phyloP scores from a whole-genome alignment of 176 grass and related monocot genomes.

The Calamus simplicifolius region DNA sequence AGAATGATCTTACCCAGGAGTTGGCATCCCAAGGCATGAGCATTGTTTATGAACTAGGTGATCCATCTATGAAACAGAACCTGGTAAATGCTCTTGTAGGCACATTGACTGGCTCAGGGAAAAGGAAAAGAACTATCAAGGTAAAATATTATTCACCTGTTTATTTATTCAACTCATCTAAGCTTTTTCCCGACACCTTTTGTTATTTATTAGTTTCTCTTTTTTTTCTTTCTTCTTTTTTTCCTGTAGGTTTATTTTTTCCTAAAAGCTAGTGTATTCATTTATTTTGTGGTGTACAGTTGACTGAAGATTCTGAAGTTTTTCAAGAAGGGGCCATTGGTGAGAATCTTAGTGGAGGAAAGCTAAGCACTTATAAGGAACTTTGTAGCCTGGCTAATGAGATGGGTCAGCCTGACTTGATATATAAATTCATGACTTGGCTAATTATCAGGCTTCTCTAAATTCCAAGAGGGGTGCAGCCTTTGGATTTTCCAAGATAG shows the following conservation, averaged over 20 bases:
- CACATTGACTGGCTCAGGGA: slow-evolving; percentile 77
- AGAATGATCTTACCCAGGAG: slow-evolving; percentile 97
- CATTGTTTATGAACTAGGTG: slow-evolving; percentile 95
- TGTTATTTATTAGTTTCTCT: slow-evolving; percentile 14
- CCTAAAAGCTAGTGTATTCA: background rate
- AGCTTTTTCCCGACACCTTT: too few relatives aligned
- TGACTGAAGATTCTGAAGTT: slow-evolving; percentile 97
- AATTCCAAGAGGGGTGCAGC: slow-evolving; percentile 97
- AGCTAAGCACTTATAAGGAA: slow-evolving; percentile 93
- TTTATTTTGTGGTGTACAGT: slow-evolving; percentile 28
- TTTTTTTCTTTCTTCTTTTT: slow-evolving; percentile 13
- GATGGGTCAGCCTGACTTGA: slow-evolving; percentile 95
- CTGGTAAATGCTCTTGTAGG: slow-evolving; percentile 85
- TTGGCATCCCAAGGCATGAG: slow-evolving; percentile 99
- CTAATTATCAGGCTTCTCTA: slow-evolving; percentile 92
- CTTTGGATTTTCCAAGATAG: slow-evolving; percentile 99
- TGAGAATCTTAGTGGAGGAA: slow-evolving; percentile 68
- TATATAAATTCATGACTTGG: slow-evolving; percentile 99
- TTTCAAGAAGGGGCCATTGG: slow-evolving; percentile 95
- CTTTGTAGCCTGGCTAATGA: slow-evolving; percentile 90
- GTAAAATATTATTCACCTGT: slow-evolving; percentile 21
- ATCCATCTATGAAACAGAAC: slow-evolving; percentile 82
- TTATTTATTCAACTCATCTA: too few relatives aligned
- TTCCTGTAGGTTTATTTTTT: background rate
- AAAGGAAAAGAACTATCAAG: slow-evolving; percentile 93